Percentiles rank a stretch among this genome's conserved stretches.
These are phyloP conservation scores for Nicotiana noctiflora DNA, from an alignment of 257 asterid species.

Conservation along the genomic window DNA sequence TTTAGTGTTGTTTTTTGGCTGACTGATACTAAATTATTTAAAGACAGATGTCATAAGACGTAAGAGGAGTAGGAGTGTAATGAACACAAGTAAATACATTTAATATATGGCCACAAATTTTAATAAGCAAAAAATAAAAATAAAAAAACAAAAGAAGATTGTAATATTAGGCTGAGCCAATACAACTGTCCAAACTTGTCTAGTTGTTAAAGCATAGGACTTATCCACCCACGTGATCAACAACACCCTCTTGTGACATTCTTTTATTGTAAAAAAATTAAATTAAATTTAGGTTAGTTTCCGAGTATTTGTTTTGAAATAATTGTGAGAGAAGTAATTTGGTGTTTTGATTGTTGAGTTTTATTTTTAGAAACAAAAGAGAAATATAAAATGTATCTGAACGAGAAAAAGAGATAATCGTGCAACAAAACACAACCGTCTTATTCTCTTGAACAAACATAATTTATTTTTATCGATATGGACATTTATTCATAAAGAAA, in stretches of 20 bases:
- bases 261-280: too few relatives aligned
- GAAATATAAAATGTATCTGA: neutral
- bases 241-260: neutral
- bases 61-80: neutral
- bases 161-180: neutral
- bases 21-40: neutral
- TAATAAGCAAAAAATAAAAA: neutral
- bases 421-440: neutral
- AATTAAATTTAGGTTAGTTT: neutral
- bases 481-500: neutral
- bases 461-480: neutral
- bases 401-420: neutral
- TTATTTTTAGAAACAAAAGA: neutral
- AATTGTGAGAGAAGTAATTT: neutral
- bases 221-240: conserved; percentile 44
- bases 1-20: neutral
- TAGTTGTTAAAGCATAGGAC: neutral
- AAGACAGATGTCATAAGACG: neutral
- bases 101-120: neutral
- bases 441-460: too few relatives aligned
- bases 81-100: neutral
- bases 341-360: neutral
- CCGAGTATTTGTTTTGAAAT: too few relatives aligned
- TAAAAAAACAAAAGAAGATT: neutral
- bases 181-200: neutral